Percentiles rank a stretch among this genome's conserved stretches.
These are phyloP conservation scores for Madurella fahalii DNA, from an alignment of 2,329 filamentous ascomycete species.

Conservation along the genomic window DNA sequence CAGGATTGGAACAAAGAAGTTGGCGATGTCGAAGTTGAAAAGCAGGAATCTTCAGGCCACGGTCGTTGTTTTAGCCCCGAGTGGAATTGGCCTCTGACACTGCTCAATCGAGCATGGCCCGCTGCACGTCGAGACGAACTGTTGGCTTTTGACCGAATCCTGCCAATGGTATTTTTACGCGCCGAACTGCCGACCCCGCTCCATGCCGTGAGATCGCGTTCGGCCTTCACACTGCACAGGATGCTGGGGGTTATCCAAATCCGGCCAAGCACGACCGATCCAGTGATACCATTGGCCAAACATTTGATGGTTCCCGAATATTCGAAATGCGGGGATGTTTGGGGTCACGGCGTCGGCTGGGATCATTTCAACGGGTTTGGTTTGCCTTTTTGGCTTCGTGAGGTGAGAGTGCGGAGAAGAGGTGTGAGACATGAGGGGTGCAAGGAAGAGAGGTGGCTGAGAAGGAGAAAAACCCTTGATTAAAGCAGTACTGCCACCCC, in stretches of 20 bases:
- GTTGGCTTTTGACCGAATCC: not conserved
- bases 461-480: no score
- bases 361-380: no score
- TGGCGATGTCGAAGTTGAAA: no score
- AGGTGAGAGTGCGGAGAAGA: no score
- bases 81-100: not conserved
- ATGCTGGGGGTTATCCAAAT: not conserved
- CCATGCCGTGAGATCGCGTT: not conserved
- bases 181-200: constrained; percentile 22
- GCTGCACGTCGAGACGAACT: not conserved
- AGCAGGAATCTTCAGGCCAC: not conserved
- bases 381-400: no score
- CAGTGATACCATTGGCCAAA: not conserved
- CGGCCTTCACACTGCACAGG: not conserved
- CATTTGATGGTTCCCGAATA: not conserved
- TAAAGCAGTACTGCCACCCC: no score
- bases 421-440: no score
- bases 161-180: constrained; percentile 11
- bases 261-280: not conserved
- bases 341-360: no score
- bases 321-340: not conserved
- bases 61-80: constrained; percentile 18
- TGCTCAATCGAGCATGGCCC: not conserved
- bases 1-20: no score
- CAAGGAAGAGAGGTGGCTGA: no score